These are phyloP conservation scores for button mushroom (Agaricus bisporus) DNA, from an alignment of 768 basidiomycete species.

Conservation along the genomic window DNA sequence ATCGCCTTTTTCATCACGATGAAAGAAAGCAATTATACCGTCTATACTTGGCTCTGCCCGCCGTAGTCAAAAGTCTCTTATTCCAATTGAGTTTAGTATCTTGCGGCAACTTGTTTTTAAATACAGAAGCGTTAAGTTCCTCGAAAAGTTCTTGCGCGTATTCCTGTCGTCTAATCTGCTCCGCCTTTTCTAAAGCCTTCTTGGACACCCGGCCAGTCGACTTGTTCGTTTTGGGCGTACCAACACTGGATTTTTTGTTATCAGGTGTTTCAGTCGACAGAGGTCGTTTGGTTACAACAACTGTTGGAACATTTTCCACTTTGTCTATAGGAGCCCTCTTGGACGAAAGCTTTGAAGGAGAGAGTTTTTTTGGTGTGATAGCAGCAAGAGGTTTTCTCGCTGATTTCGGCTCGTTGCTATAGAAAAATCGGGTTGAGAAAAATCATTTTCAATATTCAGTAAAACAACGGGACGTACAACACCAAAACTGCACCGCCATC, in stretches of 20 bases:
- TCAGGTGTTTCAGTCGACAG: background rate
- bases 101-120: constrained; percentile 45
- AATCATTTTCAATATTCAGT: background rate
- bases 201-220: constrained; percentile 18
- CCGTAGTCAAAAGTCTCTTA: constrained; percentile 58
- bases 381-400: constrained; percentile 38
- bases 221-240: constrained; percentile 1
- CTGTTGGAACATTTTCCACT: constrained; percentile 10
- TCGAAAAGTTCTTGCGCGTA: constrained; percentile 58
- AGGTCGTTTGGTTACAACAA: background rate
- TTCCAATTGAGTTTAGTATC: constrained; percentile 62
- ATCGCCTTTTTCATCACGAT: background rate
- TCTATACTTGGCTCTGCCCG: constrained; percentile 64
- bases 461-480: constrained; percentile 19
- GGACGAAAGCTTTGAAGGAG: background rate
- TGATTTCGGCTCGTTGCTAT: constrained; percentile 44
- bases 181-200: constrained; percentile 39
- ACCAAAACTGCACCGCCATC: constrained; percentile 26
- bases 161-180: constrained; percentile 35
- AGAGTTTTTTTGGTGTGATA: background rate
- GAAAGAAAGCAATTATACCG: constrained; percentile 28
- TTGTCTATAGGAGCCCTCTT: constrained; percentile 6
- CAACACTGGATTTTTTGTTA: background rate
- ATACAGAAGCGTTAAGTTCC: constrained; percentile 54
- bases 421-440: background rate